A percentile compares a stretch with the other conserved stretches of the same genome.
phyloP scores from a whole-genome alignment of 2,329 filamentous ascomycete species.

The Diaporthe batatas region DNA sequence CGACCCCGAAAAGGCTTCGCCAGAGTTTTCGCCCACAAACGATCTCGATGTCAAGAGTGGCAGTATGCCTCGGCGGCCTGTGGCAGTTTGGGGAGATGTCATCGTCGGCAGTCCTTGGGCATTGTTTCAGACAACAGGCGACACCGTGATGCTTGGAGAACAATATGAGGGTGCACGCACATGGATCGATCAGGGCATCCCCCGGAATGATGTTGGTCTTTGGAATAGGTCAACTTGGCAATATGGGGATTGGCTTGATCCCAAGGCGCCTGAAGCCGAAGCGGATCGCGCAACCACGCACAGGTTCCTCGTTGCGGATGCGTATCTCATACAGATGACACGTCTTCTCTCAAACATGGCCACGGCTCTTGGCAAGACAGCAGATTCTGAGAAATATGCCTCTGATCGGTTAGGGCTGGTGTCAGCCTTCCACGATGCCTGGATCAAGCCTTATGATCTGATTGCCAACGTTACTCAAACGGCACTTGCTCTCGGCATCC shows the following conservation, averaged over 20 bases:
- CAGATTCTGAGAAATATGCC: not conserved
- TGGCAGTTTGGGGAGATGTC: conserved; percentile 13
- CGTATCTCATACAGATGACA: conserved; percentile 26
- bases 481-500: conserved; percentile 15
- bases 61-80: conserved; percentile 6
- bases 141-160: conserved; percentile 42
- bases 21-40: not conserved
- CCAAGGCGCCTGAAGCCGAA: conserved; percentile 45
- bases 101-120: conserved; percentile 23
- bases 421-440: conserved; percentile 12
- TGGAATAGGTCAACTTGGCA: conserved; percentile 47
- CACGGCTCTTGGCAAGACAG: not conserved
- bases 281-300: not conserved
- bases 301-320: conserved; percentile 20
- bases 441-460: conserved; percentile 14
- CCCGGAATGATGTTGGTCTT: conserved; percentile 46
- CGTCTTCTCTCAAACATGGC: conserved; percentile 19
- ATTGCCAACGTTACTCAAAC: conserved; percentile 25
- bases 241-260: conserved; percentile 52
- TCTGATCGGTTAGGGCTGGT: conserved; percentile 1
- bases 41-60: not conserved
- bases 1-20: not conserved
- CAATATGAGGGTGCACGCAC: conserved; percentile 48
- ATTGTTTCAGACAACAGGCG: not conserved
- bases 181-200: conserved; percentile 49